Evolutionary conservation across 768 basidiomycete species (phyloP).

Genomic region (Leucocoprinus birnbaumii): DNA sequence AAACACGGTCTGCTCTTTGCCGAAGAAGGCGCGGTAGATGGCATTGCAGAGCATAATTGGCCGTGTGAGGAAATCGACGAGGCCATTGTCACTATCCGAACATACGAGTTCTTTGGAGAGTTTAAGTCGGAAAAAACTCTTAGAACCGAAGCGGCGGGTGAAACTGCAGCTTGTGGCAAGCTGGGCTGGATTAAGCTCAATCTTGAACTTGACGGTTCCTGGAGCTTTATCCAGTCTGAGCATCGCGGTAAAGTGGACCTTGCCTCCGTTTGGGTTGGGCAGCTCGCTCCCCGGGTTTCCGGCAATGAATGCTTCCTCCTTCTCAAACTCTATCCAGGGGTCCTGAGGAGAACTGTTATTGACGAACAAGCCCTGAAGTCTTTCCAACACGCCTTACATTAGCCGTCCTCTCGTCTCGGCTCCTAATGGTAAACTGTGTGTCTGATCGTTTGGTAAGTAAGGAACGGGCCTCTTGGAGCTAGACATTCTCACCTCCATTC

Average conservation of each 20-base stretch:
- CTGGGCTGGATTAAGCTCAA: constrained; percentile 45
- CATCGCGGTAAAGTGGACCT: constrained; percentile 50
- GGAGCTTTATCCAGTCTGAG: constrained; percentile 16
- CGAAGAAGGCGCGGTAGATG: constrained; percentile 59
- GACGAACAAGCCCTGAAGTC: background rate
- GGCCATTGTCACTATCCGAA: constrained; percentile 16
- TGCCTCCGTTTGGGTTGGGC: constrained; percentile 38
- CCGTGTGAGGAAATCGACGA: constrained; percentile 41
- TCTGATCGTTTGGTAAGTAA: background rate
- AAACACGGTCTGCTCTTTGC: constrained; percentile 58
- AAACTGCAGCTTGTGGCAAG: constrained; percentile 58
- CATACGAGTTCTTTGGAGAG: constrained; percentile 31
- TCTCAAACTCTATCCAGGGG: constrained; percentile 63
- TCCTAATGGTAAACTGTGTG: background rate
- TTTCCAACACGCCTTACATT: constrained; percentile 17
- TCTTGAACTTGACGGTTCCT: constrained; percentile 24
- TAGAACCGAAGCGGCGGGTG: constrained; percentile 61
- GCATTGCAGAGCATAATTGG: constrained; percentile 51
- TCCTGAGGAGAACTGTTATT: constrained; percentile 30
- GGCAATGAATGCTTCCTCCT: constrained; percentile 46
- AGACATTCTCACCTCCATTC: background rate
- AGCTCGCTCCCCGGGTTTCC: constrained; percentile 24
- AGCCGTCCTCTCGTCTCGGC: constrained; percentile 23
- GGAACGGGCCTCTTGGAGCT: background rate
- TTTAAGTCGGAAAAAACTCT: constrained; percentile 49